A percentile compares a stretch with the other conserved stretches of the same genome.
Evolutionary conservation across 805 yeast genomes (phyloP).

Genomic region (Candida wancherniae): DNA sequence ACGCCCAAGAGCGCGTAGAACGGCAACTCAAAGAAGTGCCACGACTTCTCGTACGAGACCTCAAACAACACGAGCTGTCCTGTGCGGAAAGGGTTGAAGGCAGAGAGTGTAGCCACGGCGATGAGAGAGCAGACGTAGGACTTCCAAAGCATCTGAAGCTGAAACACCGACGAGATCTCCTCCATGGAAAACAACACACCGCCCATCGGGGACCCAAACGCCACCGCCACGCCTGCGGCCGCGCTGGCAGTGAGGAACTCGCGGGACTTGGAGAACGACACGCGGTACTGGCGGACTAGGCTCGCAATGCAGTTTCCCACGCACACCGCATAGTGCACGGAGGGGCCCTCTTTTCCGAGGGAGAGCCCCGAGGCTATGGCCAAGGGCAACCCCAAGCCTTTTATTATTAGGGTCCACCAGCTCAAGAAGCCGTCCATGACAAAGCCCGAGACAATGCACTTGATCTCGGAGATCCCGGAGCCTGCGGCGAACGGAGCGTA

Average conservation of each 20-base stretch:
- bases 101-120: conserved; percentile 76
- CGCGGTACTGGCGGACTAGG: conserved; percentile 42
- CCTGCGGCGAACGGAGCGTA: conserved; percentile 94
- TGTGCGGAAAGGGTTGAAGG: conserved; percentile 85
- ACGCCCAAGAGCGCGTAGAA: conserved; percentile 73
- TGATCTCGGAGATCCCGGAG: conserved; percentile 94
- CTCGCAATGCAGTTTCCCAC: conserved; percentile 80
- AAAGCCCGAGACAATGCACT: conserved; percentile 90
- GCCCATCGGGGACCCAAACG: conserved; percentile 94
- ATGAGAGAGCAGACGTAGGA: conserved; percentile 86
- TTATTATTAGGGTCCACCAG: conserved; percentile 65
- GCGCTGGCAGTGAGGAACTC: conserved; percentile 83
- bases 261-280: conserved; percentile 41
- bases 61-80: conserved; percentile 93
- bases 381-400: conserved; percentile 77
- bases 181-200: conserved; percentile 93
- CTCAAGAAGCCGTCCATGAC: conserved; percentile 72
- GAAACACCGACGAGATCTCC: conserved; percentile 75
- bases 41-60: conserved; percentile 78
- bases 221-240: conserved; percentile 98
- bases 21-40: conserved; percentile 86
- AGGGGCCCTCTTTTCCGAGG: conserved; percentile 97
- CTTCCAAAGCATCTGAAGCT: conserved; percentile 79
- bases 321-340: conserved; percentile 96
- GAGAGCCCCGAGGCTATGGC: conserved; percentile 91